These are phyloP conservation scores for Nakazawaea populi DNA, from an alignment of 805 yeast genomes.

Conservation along the genomic window DNA sequence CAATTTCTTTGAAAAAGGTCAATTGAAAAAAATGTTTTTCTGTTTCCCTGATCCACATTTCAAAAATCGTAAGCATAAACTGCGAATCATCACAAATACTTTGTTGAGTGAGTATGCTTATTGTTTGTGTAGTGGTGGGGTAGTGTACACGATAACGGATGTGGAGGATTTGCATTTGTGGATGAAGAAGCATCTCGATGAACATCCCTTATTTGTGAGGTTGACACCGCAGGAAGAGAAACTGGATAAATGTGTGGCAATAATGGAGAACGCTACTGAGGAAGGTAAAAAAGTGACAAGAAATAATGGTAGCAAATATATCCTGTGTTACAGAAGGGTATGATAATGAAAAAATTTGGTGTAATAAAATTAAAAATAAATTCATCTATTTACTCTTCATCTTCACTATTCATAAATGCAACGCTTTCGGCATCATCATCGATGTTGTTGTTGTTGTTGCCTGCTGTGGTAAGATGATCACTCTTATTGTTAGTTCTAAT, in stretches of 20 bases:
- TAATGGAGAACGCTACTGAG: conserved; percentile 92
- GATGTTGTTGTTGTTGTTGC: conserved; percentile 5
- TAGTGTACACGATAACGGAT: conserved; percentile 92
- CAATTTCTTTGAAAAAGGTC: conserved; percentile 81
- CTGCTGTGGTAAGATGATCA: too few species aligned
- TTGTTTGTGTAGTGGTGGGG: conserved; percentile 79
- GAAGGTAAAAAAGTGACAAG: conserved; percentile 96
- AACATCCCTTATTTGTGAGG: conserved; percentile 87
- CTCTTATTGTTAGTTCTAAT: conserved; percentile 16
- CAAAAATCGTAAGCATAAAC: conserved; percentile 95
- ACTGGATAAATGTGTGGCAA: conserved; percentile 72
- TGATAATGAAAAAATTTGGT: background rate
- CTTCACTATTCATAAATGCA: conserved; percentile 12
- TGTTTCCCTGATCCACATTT: conserved; percentile 99
- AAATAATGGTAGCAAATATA: conserved; percentile 79
- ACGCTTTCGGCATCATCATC: conserved; percentile 15
- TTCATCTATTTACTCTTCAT: conserved; percentile 15
- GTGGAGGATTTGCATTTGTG: conserved; percentile 89
- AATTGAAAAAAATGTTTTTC: conserved; percentile 86
- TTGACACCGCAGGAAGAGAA: conserved; percentile 74
- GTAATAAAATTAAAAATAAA: background rate
- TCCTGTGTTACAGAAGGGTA: conserved; percentile 69
- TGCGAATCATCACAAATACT: conserved; percentile 89
- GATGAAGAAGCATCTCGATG: conserved; percentile 92
- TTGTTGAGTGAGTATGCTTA: conserved; percentile 88